Evolutionary conservation across 768 basidiomycete genomes (phyloP), one percentile per base, ranked within the genome.

Genomic region (Phylloporus sp.): DNA sequence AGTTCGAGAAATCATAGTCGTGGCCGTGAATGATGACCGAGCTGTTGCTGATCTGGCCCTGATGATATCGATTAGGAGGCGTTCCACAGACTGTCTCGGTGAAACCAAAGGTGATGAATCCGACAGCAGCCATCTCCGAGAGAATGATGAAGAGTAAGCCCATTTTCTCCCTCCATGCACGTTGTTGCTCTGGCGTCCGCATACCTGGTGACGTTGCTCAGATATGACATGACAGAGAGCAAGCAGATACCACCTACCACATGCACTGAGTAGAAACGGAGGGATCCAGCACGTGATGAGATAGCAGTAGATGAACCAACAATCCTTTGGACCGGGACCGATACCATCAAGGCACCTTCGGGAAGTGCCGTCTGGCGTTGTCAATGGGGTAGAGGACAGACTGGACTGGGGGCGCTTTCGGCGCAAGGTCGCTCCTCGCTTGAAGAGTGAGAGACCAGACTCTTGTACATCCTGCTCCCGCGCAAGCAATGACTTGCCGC

Each of bases 131-230:
- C 95, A 98, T 97, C 56, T 94, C 79, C n/a, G 70, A 5, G 15
- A 80, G 66, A 63, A 95, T 91, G 69, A 97, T 77, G 57, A 78
- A 74, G 44, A 99, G 75, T 23, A 99, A 80, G 8, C 95, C 97
- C 71, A 97, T 92, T 75, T 99, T 99, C 73, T 99, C 97, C 56
- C 97, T 80, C 95, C 95, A 99, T 38, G 97, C 97, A 44, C 93
- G 84, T 68, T 97, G 94, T 59, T 88, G 88, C 57, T 99, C 97
- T 0, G 91, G 88, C 26, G 86, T 95, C 49, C 80, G 80, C 58
- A 97, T 87, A 49, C 95, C 92, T 94, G 53, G 26, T 46, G 43
- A 43, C 32, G 49, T 39, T 12, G 15, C 36, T 63, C 28, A 70
- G 53, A 43, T 29, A 23, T 31, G 38, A 43, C 27, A 23, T 31